Percentiles rank a stretch among this genome's conserved stretches.
Evolutionary conservation across 805 yeast species (phyloP).

Genomic region (Metschnikowia koreensis): DNA sequence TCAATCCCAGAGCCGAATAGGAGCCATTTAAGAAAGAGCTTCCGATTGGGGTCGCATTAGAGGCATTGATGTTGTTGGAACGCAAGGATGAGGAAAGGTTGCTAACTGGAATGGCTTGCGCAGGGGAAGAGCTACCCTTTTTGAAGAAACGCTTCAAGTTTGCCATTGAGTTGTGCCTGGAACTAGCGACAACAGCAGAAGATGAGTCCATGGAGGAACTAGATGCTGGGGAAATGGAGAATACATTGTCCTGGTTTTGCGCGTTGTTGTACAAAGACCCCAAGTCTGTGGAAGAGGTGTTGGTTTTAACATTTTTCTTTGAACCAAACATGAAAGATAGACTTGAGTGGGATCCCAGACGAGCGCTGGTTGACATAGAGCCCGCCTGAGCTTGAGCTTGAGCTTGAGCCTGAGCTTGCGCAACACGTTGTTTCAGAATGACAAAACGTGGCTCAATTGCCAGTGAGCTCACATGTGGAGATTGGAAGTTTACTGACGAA

Average conservation of each 20-base stretch:
- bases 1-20: conserved; percentile 34
- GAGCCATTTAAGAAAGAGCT: conserved; percentile 26
- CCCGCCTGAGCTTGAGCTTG: conserved; percentile 29
- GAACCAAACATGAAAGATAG: conserved; percentile 49
- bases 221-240: conserved; percentile 32
- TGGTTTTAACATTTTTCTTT: conserved; percentile 35
- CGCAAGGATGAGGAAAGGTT: conserved; percentile 26
- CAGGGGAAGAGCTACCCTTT: conserved; percentile 29
- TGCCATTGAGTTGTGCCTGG: conserved; percentile 77
- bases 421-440: conserved; percentile 73
- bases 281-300: conserved; percentile 38
- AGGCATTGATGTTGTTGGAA: conserved; percentile 10
- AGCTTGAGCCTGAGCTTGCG: conserved; percentile 47
- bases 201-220: conserved; percentile 39
- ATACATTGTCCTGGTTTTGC: conserved; percentile 12
- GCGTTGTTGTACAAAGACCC: conserved; percentile 41
- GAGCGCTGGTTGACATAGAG: conserved; percentile 29
- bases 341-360: conserved; percentile 46
- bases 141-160: conserved; percentile 73
- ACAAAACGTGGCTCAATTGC: conserved; percentile 84
- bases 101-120: conserved; percentile 19
- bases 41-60: conserved; percentile 17
- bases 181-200: conserved; percentile 14
- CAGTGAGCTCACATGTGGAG: conserved; percentile 59
- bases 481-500: conserved; percentile 62